Base-by-base conservation (phyloP, 495 filamentous ascomycete species). In the Penicillium pulvis region DNA sequence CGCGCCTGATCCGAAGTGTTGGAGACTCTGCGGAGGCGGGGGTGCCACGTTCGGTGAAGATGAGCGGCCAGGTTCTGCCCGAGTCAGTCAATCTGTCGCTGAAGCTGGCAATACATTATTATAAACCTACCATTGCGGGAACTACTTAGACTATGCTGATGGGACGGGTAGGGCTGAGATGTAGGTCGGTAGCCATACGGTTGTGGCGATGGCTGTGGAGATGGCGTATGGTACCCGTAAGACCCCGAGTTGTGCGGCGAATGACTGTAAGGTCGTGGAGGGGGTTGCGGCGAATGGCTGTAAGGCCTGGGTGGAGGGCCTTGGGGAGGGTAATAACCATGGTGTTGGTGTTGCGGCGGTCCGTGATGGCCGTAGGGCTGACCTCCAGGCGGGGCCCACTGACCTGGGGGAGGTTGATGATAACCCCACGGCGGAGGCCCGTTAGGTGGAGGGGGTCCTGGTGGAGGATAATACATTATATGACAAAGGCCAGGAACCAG, bases 1-100 rank as follows among this genome's bases (percentile, higher is more conserved):
- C 17, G 92, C 92, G 36, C 91, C 92, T 24, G 79, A 72, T 19
- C 90, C 89, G 65, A 97, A 98, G 58, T 79, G 65, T 67, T 80
- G 79, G 19, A 61, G 56, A 26, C 53, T 68, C 54, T 69, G 64
- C 14, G 81, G 79, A 4, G 81, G 81, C 8, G 64, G 58, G 10
- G 72, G 75, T 3, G 75, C 70, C 26, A 72, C 50, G 28, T 69
- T 68, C 0, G 66, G 60, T 8, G 61, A 64, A 12, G 50, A 48
- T 6, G 61, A n/a, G 33, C 59, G 55, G n/a, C 57, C 56, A 6
- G 24, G 54, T 16, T 57, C 64, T 67, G 24, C 17, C 7, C 4
- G 10, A 58, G 46, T 33, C 35, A 59, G 20, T 19, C 35, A 17
- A 24, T 55, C 48, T 30, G 43, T 33, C 14, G 24, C 16, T 23